Percentiles rank a stretch among this genome's conserved stretches.
Conservation (phyloP, 495 filamentous ascomycete genomes). For the Thermochaetoides thermophila region DNA sequence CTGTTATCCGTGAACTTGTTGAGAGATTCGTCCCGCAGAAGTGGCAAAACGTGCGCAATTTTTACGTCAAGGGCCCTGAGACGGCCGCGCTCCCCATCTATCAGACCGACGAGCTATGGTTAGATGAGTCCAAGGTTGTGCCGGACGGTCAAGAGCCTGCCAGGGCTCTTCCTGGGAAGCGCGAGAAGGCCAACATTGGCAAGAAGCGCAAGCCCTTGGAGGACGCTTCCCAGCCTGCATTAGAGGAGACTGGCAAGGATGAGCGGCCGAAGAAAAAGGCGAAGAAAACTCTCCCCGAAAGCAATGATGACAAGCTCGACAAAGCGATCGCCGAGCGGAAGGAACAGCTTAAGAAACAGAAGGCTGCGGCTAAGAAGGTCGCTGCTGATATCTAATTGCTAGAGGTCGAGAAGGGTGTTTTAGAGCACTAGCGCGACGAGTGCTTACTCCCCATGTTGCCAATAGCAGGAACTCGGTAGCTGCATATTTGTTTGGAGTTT, state of each 20-base stretch:
- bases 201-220: conserved; percentile 51
- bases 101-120: conserved; percentile 81
- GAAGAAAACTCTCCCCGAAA: conserved; percentile 31
- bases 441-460: too few relatives aligned
- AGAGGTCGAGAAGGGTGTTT: neutral
- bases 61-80: conserved; percentile 80
- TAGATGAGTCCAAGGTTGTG: conserved; percentile 65
- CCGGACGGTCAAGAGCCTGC: conserved; percentile 39
- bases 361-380: conserved; percentile 41
- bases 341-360: conserved; percentile 43
- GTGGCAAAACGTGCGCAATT: conserved; percentile 66
- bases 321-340: conserved; percentile 44
- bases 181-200: conserved; percentile 40
- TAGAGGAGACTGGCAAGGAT: conserved; percentile 33
- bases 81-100: conserved; percentile 83
- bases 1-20: conserved; percentile 50
- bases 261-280: conserved; percentile 36
- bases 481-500: conserved; percentile 10
- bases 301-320: conserved; percentile 41
- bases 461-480: conserved; percentile 6
- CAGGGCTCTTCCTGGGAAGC: conserved; percentile 25
- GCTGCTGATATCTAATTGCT: conserved; percentile 13
- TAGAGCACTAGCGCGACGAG: neutral
- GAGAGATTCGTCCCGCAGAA: conserved; percentile 67
- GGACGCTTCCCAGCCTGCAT: conserved; percentile 24